Conservation (phyloP, 2,329 filamentous ascomycete genomes). For the Hymenoscyphus scutula region DNA sequence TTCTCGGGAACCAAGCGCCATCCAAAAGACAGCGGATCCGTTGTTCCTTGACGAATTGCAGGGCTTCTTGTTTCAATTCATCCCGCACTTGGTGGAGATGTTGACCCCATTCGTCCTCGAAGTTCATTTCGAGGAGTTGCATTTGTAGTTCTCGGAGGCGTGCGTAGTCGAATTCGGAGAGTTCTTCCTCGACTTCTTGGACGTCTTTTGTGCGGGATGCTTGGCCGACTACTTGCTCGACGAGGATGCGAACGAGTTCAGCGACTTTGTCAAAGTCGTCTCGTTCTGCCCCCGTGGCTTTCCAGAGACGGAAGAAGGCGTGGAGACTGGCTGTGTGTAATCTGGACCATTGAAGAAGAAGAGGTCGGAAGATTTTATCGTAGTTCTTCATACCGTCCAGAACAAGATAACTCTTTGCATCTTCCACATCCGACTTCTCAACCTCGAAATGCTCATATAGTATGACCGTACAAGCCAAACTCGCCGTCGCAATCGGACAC, state of each 20-base stretch:
- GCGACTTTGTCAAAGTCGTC: constrained; percentile 92
- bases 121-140: constrained; percentile 85
- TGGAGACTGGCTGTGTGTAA: constrained; percentile 83
- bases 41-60: constrained; percentile 97
- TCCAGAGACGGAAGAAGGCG: constrained; percentile 91
- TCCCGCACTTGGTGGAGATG: constrained; percentile 89
- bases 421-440: constrained; percentile 77
- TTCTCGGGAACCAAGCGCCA: constrained; percentile 76
- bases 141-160: constrained; percentile 85
- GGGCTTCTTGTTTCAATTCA: constrained; percentile 82
- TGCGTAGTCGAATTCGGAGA: constrained; percentile 77
- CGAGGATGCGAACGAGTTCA: constrained; percentile 83
- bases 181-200: constrained; percentile 82
- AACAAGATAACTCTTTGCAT: constrained; percentile 71
- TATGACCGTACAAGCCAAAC: constrained; percentile 80
- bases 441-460: constrained; percentile 96
- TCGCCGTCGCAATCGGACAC: constrained; percentile 84
- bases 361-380: constrained; percentile 80
- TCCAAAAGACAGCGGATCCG: constrained; percentile 84
- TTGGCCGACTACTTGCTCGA: constrained; percentile 85
- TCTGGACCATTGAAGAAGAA: constrained; percentile 89
- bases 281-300: constrained; percentile 77
- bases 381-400: constrained; percentile 74
- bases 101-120: constrained; percentile 91
- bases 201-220: constrained; percentile 81